Percentiles rank a stretch among this genome's conserved stretches.
Evolutionary conservation across 2,329 filamentous ascomycete genomes (phyloP).

Genomic region (Penicillium occitanis): DNA sequence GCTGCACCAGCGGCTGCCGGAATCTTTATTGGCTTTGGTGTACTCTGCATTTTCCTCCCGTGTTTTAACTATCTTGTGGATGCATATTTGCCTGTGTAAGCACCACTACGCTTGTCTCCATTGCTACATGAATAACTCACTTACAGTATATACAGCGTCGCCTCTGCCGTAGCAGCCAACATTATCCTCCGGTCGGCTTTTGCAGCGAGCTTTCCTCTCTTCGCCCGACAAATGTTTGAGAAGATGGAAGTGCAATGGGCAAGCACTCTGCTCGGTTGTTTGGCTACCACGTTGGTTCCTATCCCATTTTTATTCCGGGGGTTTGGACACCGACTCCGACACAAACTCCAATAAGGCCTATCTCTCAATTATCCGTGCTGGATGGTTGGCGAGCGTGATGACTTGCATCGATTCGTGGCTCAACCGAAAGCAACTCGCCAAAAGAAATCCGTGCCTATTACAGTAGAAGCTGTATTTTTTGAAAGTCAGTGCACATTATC

Average conservation of each 20-base stretch:
- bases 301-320: conserved; percentile 28
- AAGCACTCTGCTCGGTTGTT: conserved; percentile 39
- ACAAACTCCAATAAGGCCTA: background rate
- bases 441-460: too few species aligned
- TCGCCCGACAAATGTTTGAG: conserved; percentile 40
- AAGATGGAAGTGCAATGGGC: conserved; percentile 42
- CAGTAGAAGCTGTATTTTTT: too few species aligned
- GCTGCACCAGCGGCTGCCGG: conserved; percentile 37
- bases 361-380: background rate
- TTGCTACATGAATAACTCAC: background rate
- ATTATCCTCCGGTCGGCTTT: conserved; percentile 40
- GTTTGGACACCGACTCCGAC: background rate
- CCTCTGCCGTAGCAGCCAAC: conserved; percentile 41
- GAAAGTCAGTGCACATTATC: too few species aligned
- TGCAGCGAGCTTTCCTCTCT: conserved; percentile 39
- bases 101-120: conserved; percentile 8
- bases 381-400: background rate
- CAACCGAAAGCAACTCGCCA: too few species aligned
- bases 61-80: conserved; percentile 43
- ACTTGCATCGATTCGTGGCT: background rate
- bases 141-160: conserved; percentile 29
- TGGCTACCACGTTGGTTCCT: conserved; percentile 39
- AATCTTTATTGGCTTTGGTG: conserved; percentile 34
- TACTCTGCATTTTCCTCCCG: conserved; percentile 33
- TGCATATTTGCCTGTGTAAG: conserved; percentile 42